Evolutionary conservation across 805 yeast species (phyloP).

Genomic region (Ogataea zsoltii): DNA sequence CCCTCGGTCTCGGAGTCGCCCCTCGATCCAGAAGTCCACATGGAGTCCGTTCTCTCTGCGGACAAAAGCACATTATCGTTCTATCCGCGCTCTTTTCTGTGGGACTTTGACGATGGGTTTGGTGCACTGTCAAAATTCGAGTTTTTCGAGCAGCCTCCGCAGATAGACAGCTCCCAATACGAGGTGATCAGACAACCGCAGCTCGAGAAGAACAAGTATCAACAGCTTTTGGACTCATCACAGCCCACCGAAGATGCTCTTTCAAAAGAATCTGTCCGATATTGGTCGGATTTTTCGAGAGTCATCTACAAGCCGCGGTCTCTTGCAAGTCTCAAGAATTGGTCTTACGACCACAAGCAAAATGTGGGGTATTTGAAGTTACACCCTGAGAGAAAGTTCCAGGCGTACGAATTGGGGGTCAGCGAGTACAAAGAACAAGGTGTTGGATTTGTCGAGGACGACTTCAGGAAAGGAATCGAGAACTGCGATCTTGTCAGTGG

Average conservation of each 20-base stretch:
- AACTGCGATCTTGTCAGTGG: slow-evolving; percentile 76
- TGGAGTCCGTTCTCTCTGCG: slow-evolving; percentile 42
- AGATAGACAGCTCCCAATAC: slow-evolving; percentile 14
- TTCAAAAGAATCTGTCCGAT: slow-evolving; percentile 43
- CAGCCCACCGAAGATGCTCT: slow-evolving; percentile 37
- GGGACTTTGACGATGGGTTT: slow-evolving; percentile 77
- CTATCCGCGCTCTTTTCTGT: slow-evolving; percentile 79
- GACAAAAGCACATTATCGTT: slow-evolving; percentile 53
- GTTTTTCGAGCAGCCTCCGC: slow-evolving; percentile 36
- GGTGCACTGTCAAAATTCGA: slow-evolving; percentile 66
- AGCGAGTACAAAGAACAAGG: slow-evolving; percentile 52
- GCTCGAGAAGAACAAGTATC: slow-evolving; percentile 56
- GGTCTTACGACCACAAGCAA: slow-evolving; percentile 51
- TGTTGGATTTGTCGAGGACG: slow-evolving; percentile 55
- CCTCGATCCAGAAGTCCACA: slow-evolving; percentile 48
- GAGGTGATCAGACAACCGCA: slow-evolving; percentile 33
- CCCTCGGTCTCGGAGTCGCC: slow-evolving; percentile 25
- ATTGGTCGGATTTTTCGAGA: slow-evolving; percentile 81
- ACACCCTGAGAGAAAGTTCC: slow-evolving; percentile 42
- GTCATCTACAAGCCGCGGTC: slow-evolving; percentile 65
- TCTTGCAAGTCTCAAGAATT: slow-evolving; percentile 53
- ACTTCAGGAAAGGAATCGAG: slow-evolving; percentile 66
- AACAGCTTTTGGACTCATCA: slow-evolving; percentile 58
- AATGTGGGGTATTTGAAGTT: slow-evolving; percentile 24
- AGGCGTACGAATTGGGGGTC: slow-evolving; percentile 54